These are phyloP conservation scores for Penicillium sp. DNA, from an alignment of 2,329 filamentous ascomycete genomes.

Conservation along the genomic window DNA sequence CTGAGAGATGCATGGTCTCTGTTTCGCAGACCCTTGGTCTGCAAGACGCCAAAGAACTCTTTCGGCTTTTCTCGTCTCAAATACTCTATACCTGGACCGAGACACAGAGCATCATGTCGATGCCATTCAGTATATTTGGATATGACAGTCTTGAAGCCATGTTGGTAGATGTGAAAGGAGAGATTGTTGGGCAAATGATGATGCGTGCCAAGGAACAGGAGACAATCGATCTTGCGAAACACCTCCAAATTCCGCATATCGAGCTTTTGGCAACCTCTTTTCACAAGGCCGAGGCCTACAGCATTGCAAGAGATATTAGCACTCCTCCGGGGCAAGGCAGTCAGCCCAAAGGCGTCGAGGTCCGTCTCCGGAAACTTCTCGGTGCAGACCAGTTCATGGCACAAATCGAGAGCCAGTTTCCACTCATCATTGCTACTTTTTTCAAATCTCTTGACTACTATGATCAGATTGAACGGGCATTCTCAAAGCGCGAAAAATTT, in stretches of 20 bases:
- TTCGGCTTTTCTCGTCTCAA: conserved; percentile 81
- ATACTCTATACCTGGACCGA: conserved; percentile 89
- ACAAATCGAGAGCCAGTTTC: conserved; percentile 67
- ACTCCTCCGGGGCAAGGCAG: conserved; percentile 44
- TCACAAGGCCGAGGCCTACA: conserved; percentile 76
- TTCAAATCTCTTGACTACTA: conserved; percentile 78
- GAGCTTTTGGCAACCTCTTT: conserved; percentile 69
- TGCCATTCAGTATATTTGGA: conserved; percentile 83
- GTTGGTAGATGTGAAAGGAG: conserved; percentile 68
- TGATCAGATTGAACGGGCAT: conserved; percentile 66
- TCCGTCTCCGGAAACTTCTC: conserved; percentile 65
- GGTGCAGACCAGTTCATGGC: conserved; percentile 64
- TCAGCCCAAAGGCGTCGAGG: conserved; percentile 59
- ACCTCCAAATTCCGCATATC: conserved; percentile 55
- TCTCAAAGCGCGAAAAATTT: conserved; percentile 60
- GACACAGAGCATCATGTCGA: conserved; percentile 61
- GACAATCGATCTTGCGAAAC: conserved; percentile 58
- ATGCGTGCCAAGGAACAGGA: conserved; percentile 74
- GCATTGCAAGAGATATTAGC: conserved; percentile 71
- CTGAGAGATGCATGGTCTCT: conserved; percentile 65
- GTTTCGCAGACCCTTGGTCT: conserved; percentile 68
- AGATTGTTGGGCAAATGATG: conserved; percentile 75
- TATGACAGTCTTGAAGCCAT: conserved; percentile 70
- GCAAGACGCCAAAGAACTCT: conserved; percentile 66
- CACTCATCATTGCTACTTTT: conserved; percentile 72